A percentile compares a stretch with the other conserved stretches of the same genome.
Evolutionary conservation across 192 early-diverging fungal species (phyloP).

Genomic region (Coemansia pectinata): DNA sequence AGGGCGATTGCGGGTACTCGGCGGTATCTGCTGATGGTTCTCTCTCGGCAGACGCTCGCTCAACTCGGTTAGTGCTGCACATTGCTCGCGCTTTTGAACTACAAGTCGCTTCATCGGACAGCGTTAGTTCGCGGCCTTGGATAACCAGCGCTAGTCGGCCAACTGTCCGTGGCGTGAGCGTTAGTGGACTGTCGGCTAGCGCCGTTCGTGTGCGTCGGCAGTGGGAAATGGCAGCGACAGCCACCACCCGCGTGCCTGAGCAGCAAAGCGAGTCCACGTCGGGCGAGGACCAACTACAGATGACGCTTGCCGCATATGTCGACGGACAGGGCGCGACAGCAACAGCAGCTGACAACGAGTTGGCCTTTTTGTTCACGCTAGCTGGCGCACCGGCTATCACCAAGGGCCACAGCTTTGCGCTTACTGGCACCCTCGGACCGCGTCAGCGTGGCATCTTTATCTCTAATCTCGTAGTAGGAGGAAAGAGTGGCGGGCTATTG

Average conservation of each 20-base stretch:
- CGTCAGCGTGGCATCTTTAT: conserved; percentile 51
- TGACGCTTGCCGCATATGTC: conserved; percentile 31
- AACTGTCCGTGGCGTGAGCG: conserved; percentile 28
- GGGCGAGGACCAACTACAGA: background rate
- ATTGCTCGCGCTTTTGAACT: conserved; percentile 38
- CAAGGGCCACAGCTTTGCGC: conserved; percentile 45
- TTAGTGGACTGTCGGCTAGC: conserved; percentile 7
- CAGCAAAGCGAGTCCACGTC: background rate
- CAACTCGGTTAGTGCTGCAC: conserved; percentile 24
- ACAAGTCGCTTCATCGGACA: conserved; percentile 34
- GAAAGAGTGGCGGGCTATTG: conserved; percentile 3
- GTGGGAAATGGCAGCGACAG: conserved; percentile 25
- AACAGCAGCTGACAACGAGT: conserved; percentile 16
- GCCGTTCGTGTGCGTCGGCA: conserved; percentile 41
- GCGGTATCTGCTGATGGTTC: conserved; percentile 31
- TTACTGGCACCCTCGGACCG: conserved; percentile 40
- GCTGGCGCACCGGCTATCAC: conserved; percentile 26
- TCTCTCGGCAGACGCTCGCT: conserved; percentile 30
- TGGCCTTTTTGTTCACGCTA: conserved; percentile 41
- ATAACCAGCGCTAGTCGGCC: conserved; percentile 30
- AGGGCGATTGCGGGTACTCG: background rate
- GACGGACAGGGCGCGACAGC: conserved; percentile 17
- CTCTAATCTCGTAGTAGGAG: conserved; percentile 35
- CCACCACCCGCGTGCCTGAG: background rate
- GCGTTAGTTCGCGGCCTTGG: conserved; percentile 41